Evolutionary conservation across 2,329 filamentous ascomycete genomes (phyloP).

Genomic region (Simplicillium sp.): DNA sequence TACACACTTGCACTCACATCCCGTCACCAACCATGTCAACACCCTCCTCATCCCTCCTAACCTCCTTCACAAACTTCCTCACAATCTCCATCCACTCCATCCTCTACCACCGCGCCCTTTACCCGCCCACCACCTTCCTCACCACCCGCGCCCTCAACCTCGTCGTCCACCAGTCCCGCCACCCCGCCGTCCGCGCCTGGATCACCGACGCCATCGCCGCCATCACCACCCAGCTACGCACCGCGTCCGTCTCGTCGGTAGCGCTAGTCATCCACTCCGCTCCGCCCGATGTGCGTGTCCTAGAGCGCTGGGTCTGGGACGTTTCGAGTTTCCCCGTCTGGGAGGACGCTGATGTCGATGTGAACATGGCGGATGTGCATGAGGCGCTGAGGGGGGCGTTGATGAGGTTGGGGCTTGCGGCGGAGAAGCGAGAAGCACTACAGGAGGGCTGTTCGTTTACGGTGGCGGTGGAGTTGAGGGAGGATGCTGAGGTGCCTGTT

Average conservation of each 20-base stretch:
- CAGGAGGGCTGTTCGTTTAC: constrained; percentile 64
- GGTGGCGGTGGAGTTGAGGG: constrained; percentile 62
- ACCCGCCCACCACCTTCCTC: constrained; percentile 69
- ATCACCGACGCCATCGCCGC: constrained; percentile 71
- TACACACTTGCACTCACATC: constrained; percentile 1
- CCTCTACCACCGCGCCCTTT: constrained; percentile 72
- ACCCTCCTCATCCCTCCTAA: constrained; percentile 42
- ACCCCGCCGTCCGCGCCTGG: constrained; percentile 80
- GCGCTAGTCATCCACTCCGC: constrained; percentile 37
- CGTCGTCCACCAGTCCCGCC: constrained; percentile 74
- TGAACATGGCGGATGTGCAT: constrained; percentile 53
- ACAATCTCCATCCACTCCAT: constrained; percentile 78
- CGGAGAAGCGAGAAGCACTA: constrained; percentile 46
- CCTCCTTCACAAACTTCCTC: constrained; percentile 69
- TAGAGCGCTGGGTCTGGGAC: constrained; percentile 55
- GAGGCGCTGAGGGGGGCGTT: constrained; percentile 65
- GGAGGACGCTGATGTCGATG: constrained; percentile 12
- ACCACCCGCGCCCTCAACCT: constrained; percentile 74
- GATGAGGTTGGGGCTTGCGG: constrained; percentile 50
- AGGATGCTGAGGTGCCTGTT: constrained; percentile 48
- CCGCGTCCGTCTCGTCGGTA: constrained; percentile 35
- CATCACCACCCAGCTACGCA: constrained; percentile 59
- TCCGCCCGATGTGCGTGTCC: constrained; percentile 25
- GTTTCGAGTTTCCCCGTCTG: constrained; percentile 40
- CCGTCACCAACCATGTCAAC: constrained; percentile 5